Evolutionary conservation across 2,329 filamentous ascomycete genomes (phyloP), one percentile per base, ranked within the genome.

Genomic region (Botryosphaeria agaves): DNA sequence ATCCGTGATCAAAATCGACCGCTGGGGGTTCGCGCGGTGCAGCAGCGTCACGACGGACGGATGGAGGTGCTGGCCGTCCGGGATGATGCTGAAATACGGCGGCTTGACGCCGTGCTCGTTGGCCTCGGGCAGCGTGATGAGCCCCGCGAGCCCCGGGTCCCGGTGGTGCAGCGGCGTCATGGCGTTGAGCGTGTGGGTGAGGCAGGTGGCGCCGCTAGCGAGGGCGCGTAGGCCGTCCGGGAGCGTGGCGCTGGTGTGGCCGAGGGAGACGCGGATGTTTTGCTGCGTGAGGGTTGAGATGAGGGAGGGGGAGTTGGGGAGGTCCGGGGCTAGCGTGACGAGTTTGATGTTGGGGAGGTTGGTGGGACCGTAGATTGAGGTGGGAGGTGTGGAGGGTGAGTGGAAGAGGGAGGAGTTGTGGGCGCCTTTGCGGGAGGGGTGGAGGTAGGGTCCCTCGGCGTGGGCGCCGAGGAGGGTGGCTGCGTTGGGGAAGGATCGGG

Each of bases 381-480:
- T 49, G 5, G 43, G 37, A 2, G 47, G 34, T 2, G 46, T 50
- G 19, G 40, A 43, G 18, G 58, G 51, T 7, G 41, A 32, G 26
- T 54, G 49, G 42, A 64, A 62, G 26, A 62, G 55, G 14, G 51
- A 48, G 16, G 49, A 44, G 36, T 61, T 57, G 42, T 69, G 64
- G 5, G 65, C 65, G 23, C 66, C 66, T 42, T 62, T 64, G 41
- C 69, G 69, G 3, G 48, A 46, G 1, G 61, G 56, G 34, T 61
- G 54, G 5, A 71, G 56, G 39, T 65, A 69, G 5, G 66, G 66
- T 2, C 66, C 66, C 55, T 70, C 66, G 12, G 56, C 54, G 40
- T 70, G 66, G n/a, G 64, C 64, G 18, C 66, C 66, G 1, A 69
- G 55, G 5, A 69, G 51, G 12, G 58, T 55, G n/a, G 66, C 64